phyloP scores from a whole-genome alignment of 202 grass and related monocot genomes.

The Elaeis oleifera region DNA sequence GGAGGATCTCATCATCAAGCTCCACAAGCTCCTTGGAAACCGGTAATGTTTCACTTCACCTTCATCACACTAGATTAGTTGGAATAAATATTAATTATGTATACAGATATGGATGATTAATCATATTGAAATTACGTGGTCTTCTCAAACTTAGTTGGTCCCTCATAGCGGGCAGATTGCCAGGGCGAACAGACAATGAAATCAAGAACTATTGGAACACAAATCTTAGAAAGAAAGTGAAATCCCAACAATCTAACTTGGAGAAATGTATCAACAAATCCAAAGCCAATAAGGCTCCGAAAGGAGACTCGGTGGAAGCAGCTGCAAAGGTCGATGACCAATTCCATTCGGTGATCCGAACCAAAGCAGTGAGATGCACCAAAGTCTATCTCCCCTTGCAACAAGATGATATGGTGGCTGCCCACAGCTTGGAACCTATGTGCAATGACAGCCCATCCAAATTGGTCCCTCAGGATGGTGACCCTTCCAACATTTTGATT shows the following conservation, averaged over 20 bases:
- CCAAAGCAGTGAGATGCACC: conserved; percentile 61
- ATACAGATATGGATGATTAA: too few species aligned
- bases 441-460: too few species aligned
- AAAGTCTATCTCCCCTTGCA: conserved; percentile 24
- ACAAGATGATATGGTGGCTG: too few species aligned
- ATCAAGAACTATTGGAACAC: conserved; percentile 99
- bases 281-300: not conserved
- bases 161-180: conserved; percentile 70
- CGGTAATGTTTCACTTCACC: conserved; percentile 19
- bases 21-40: conserved; percentile 83
- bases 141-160: conserved; percentile 42
- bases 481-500: not conserved
- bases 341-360: conserved; percentile 19
- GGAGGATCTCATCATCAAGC: conserved; percentile 75
- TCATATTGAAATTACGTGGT: not conserved
- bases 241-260: not conserved
- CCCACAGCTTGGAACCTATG: too few species aligned
- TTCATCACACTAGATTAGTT: too few species aligned
- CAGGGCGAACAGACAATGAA: conserved; percentile 99
- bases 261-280: not conserved
- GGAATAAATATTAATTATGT: too few species aligned
- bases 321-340: not conserved
- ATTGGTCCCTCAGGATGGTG: not conserved
- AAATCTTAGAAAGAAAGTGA: conserved; percentile 56
- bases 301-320: not conserved